Evolutionary conservation across 2,329 filamentous ascomycete genomes (phyloP).

Genomic region (Acephala macrosclerotiorum): DNA sequence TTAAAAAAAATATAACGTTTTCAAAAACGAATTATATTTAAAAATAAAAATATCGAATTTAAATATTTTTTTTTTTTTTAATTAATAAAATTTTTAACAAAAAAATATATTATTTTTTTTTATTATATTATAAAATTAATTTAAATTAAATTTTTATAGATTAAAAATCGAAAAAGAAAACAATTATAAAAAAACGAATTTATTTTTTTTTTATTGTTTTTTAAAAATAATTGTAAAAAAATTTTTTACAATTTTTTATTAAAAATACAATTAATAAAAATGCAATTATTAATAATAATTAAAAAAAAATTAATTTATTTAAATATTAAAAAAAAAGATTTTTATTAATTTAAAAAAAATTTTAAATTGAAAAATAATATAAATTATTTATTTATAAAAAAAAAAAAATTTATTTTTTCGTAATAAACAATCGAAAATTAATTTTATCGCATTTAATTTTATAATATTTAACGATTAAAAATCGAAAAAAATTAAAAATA

Average conservation of each 20-base stretch:
- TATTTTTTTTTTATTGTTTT: constrained; percentile 11
- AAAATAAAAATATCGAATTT: background rate
- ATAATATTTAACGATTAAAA: constrained; percentile 49
- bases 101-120: constrained; percentile 10
- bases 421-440: constrained; percentile 40
- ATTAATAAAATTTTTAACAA: constrained; percentile 6
- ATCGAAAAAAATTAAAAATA: constrained; percentile 49
- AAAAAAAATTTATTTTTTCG: constrained; percentile 40
- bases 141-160: constrained; percentile 15
- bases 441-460: constrained; percentile 33
- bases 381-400: constrained; percentile 42
- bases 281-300: constrained; percentile 12
- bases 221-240: constrained; percentile 18
- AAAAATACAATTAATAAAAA: constrained; percentile 28
- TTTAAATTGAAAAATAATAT: constrained; percentile 29
- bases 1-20: background rate
- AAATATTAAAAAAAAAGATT: constrained; percentile 38
- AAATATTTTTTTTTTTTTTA: background rate
- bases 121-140: constrained; percentile 16
- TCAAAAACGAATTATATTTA: constrained; percentile 12
- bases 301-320: constrained; percentile 37
- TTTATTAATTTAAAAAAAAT: constrained; percentile 40
- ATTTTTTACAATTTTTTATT: constrained; percentile 20
- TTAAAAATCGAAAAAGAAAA: background rate
- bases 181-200: background rate